Percentiles rank a stretch among this genome's conserved stretches.
phyloP scores from a whole-genome alignment of 768 basidiomycete species.

The Naganishia onofrii region DNA sequence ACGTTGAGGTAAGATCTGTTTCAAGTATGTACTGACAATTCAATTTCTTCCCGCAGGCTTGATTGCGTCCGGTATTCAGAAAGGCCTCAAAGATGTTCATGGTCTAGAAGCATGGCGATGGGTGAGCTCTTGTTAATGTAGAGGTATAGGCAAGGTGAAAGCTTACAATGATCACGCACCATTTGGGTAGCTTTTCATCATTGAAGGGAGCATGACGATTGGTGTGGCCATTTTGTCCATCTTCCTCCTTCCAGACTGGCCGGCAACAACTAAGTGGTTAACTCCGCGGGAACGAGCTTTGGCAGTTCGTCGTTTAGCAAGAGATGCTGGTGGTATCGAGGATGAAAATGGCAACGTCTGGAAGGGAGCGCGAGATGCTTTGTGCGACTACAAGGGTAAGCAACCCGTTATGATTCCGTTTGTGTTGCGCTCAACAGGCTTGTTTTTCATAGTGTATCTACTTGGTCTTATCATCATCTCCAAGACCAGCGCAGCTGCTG shows the following conservation, averaged over 20 bases:
- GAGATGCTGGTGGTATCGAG: conserved; percentile 36
- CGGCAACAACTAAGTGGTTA: conserved; percentile 29
- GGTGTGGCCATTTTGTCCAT: conserved; percentile 26
- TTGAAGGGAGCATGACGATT: conserved; percentile 33
- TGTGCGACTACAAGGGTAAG: conserved; percentile 40
- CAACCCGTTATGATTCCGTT: no score
- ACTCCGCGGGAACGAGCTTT: conserved; percentile 24
- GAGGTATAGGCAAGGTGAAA: no score
- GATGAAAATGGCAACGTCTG: conserved; percentile 35
- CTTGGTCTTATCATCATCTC: conserved; percentile 34
- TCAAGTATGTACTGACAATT: no score
- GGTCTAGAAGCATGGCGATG: conserved; percentile 27
- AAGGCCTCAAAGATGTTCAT: conserved; percentile 21
- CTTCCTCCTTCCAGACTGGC: conserved; percentile 29
- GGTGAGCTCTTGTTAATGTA: neutral
- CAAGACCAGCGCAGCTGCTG: conserved; percentile 44
- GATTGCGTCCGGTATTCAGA: conserved; percentile 27
- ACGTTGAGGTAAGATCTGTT: no score
- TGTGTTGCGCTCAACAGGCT: no score
- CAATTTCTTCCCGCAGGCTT: no score
- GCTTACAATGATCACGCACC: no score
- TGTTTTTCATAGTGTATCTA: no score
- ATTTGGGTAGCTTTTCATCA: conserved; percentile 29
- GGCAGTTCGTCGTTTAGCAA: conserved; percentile 33
- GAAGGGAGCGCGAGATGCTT: conserved; percentile 34